Conservation (phyloP, 371 early-diverging fungal species). For the Enterocytospora artemiae region DNA sequence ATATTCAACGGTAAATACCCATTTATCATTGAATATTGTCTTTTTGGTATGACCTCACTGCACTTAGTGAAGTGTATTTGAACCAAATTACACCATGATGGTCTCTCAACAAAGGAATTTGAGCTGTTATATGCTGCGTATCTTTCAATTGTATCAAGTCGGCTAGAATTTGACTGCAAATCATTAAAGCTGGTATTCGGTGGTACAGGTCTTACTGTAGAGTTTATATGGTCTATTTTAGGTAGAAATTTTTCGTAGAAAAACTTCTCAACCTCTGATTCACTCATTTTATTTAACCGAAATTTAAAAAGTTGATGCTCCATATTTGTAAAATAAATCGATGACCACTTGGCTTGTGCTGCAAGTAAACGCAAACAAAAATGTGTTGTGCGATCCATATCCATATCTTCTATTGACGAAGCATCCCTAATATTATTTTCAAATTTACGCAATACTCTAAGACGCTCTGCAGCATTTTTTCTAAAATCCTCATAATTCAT, state of each 20-base stretch:
- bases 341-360: constrained; percentile 24
- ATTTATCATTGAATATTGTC: constrained; percentile 17
- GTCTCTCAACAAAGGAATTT: too few species aligned
- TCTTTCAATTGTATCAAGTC: neutral
- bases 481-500: constrained; percentile 33
- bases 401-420: neutral
- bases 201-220: constrained; percentile 9
- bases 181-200: constrained; percentile 6
- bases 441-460: constrained; percentile 11
- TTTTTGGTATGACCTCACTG: constrained; percentile 28
- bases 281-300: constrained; percentile 13
- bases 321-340: constrained; percentile 46
- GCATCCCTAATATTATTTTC: constrained; percentile 10
- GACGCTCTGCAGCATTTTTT: constrained; percentile 9
- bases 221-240: constrained; percentile 11
- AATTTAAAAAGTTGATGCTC: constrained; percentile 48
- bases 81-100: neutral
- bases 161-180: constrained; percentile 4
- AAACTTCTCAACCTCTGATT: constrained; percentile 14
- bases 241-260: constrained; percentile 39
- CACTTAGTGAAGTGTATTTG: constrained; percentile 50
- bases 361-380: constrained; percentile 33
- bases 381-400: constrained; percentile 40
- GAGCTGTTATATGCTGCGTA: neutral
- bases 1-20: constrained; percentile 31